Base-by-base conservation (phyloP, 257 asterid species). In the Salvia hispanica region DNA sequence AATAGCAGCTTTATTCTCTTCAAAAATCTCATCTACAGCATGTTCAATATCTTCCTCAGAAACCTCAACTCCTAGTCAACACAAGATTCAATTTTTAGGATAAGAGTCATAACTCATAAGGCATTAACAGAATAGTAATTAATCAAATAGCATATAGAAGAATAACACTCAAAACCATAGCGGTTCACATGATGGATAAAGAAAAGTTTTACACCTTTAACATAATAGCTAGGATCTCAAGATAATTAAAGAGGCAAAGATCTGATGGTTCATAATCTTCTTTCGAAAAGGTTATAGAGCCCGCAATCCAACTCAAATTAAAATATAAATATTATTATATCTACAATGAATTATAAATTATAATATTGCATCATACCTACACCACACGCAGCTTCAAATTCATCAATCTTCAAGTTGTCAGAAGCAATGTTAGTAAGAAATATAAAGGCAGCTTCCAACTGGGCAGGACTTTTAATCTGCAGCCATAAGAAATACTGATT, bases 341-440 rank as follows among this genome's bases (percentile, higher is more conserved):
- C 47, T 42, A 14, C 31, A 65, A 14, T 13, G 70, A n/a, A 53
- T 8, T 18, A 45, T 13, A 67, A n/a, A 53, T 10, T 11, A 45
- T 58, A 2, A 12, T 16, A 55, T 51, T 44, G 69, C 42, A 10
- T 45, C 87, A 44, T 91, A 91, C 96, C 97, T 70, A 91, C 94
- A 56, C 97, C 97, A 88, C 95, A 89, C 69, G 88, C 87, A 74
- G 77, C 85, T 77, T 92, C 96, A 68, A 89, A 87, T 62, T 82
- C 95, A 72, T 69, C 71, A 67, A 72, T 65, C 44, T 81, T 74
- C 67, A 89, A 82, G 62, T 11, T 52, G 52, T 84, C 94, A 53
- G 92, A 79, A 65, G 85, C 91, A 48, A 78, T 67, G 34, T 80
- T 77, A 52, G 81, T 62, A 64, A 92, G 81, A 77, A 82, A 86